Base-by-base conservation (phyloP, 2,329 filamentous ascomycete genomes). In the Fusarium sp. region DNA sequence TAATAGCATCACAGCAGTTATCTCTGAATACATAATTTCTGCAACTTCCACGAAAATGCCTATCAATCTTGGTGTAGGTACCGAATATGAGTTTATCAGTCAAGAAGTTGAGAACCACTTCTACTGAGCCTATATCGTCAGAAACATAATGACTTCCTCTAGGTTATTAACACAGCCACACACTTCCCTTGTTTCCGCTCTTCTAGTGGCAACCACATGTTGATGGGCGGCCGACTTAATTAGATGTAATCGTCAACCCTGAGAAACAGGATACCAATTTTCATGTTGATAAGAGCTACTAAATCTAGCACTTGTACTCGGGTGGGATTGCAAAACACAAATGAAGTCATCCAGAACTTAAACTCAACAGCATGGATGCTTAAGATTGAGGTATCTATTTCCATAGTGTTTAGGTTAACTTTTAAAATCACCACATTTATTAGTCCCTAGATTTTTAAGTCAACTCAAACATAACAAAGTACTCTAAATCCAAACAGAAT, bases 131-230 rank as follows among this genome's bases (percentile, higher is more conserved):
- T 23, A 23, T 53, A 23, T 37, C n/a, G n/a, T 23, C 32, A 45
- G 38, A 11, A 23, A 17, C 45, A 58, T n/a, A n/a, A 33, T 35
- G 45, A 56, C 23, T 27, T 27, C 63, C 41, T 56, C 32, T 33
- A 42, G 38, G 35, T 50, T 42, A 30, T 45, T 42, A 52, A 55
- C 68, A 64, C 62, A 69, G 64, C 69, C 69, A 72, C 60, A 23
- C 55, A 32, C 64, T 32, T 66, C 68, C 49, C 53, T 64, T 60
- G 63, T 52, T 64, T 53, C 57, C 49, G 68, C 35, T 41, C 13
- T 60, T 37, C 44, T 67, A 57, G 49, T 17, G 54, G 54, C 53
- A 60, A 42, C 63, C 64, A 56, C 54, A 45, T 48, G 30, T 42
- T 46, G 26, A n/a, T 42, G 23, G 48, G 52, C 55, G 55, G 60